A percentile compares a stretch with the other conserved stretches of the same genome.
phyloP scores from a whole-genome alignment of 73 alveolate genomes.

The Uronychia binucleata region DNA sequence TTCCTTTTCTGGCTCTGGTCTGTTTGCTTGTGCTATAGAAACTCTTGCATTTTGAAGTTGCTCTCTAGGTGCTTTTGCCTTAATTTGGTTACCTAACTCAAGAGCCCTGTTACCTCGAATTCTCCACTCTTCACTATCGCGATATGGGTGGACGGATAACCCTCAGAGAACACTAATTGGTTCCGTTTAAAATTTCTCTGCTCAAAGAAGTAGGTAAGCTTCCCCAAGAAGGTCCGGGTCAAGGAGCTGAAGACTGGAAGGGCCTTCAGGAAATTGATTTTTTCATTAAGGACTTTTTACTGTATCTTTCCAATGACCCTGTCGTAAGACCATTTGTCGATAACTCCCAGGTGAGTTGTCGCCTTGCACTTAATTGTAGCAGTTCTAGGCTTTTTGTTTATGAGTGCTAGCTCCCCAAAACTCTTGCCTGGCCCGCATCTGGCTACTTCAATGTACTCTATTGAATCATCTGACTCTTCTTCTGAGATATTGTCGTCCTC shows the following conservation, averaged over 20 bases:
- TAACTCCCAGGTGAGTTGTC: slow-evolving; percentile 49
- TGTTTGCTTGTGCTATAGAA: too few species aligned
- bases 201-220: slow-evolving; percentile 37
- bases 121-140: slow-evolving; percentile 65
- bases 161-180: slow-evolving; percentile 53
- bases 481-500: too few species aligned
- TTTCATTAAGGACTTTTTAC: slow-evolving; percentile 36
- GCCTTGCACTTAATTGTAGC: slow-evolving; percentile 49
- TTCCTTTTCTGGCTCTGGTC: too few species aligned
- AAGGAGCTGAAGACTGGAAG: slow-evolving; percentile 54
- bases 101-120: too few species aligned
- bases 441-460: too few species aligned
- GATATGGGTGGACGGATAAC: slow-evolving; percentile 40
- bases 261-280: slow-evolving; percentile 43
- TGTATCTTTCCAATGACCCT: slow-evolving; percentile 41
- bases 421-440: slow-evolving; percentile 24
- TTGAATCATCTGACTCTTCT: too few species aligned
- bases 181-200: slow-evolving; percentile 30
- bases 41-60: too few species aligned
- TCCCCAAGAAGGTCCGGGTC: slow-evolving; percentile 38
- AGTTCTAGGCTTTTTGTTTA: slow-evolving; percentile 42
- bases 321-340: slow-evolving; percentile 44
- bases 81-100: too few species aligned
- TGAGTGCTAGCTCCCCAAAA: slow-evolving; percentile 69
- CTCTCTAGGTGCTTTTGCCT: too few species aligned